Conservation (phyloP, 805 yeast genomes). For the Saccharomycopsis microspora region DNA sequence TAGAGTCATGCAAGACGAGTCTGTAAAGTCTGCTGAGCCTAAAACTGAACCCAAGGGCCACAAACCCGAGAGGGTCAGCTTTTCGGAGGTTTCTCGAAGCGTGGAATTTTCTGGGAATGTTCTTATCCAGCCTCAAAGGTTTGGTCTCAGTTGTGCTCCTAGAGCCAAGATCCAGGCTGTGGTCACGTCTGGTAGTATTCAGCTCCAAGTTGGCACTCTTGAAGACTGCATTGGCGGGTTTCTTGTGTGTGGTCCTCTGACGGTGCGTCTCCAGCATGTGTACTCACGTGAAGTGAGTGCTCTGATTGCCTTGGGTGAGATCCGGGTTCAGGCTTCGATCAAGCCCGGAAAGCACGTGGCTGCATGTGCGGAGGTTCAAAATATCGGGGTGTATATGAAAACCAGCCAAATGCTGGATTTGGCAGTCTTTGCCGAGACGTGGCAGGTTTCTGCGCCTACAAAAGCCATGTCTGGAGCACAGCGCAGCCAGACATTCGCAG, state of each 20-base stretch:
- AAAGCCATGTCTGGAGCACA: constrained; percentile 4
- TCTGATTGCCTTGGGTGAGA: constrained; percentile 36
- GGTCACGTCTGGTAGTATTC: constrained; percentile 61
- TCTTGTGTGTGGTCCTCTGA: constrained; percentile 40
- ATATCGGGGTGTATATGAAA: constrained; percentile 53
- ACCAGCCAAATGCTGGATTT: constrained; percentile 82
- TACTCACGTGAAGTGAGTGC: constrained; percentile 88
- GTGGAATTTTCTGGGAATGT: constrained; percentile 54
- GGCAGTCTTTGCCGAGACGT: constrained; percentile 69
- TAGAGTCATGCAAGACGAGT: constrained; percentile 30
- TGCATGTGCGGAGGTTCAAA: constrained; percentile 32
- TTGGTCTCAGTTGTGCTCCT: constrained; percentile 85
- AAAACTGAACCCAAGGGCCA: constrained; percentile 27
- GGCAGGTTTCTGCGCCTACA: constrained; percentile 31
- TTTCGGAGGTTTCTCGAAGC: constrained; percentile 37
- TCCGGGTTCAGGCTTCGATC: constrained; percentile 35
- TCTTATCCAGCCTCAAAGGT: constrained; percentile 57
- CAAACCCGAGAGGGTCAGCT: constrained; percentile 20
- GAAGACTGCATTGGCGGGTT: constrained; percentile 33
- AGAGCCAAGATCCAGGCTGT: constrained; percentile 86
- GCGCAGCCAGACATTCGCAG: constrained; percentile 26
- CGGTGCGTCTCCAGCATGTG: constrained; percentile 75
- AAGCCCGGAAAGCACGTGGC: too few relatives aligned
- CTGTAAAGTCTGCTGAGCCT: constrained; percentile 8
- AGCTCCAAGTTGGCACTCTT: constrained; percentile 43